Evolutionary conservation across 2,329 filamentous ascomycete genomes (phyloP), one percentile per base, ranked within the genome.

Genomic region (Onygena corvina): DNA sequence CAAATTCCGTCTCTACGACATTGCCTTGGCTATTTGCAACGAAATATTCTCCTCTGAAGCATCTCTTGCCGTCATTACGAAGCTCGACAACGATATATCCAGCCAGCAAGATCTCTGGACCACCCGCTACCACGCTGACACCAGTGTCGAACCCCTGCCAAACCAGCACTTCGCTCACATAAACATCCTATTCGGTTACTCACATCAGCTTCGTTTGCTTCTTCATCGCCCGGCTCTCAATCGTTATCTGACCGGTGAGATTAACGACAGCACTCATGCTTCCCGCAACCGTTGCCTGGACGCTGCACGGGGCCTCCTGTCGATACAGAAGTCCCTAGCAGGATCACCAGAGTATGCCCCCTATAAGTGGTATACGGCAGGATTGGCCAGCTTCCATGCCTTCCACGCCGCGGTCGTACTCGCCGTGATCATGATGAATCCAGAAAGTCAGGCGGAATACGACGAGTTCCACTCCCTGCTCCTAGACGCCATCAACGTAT

Each of bases 331-430:
- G 40, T 58, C 57, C 0, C 57, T 68, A 0, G 55, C 59, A 20
- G 61, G 64, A 36, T 57, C 59, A 1, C 52, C 61, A 1, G 51
- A 59, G 4, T 66, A 66, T 36, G 55, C 58, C 3, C 60, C 62
- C 1, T 69, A 67, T 50, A 64, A 59, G 52, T 69, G 67, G 67
- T 69, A 67, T 49, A 65, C 61, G 21, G 61, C 63, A 23, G 64
- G 64, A 2, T 52, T 66, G 2, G 66, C 65, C 4, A 66, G 64
- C 47, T 69, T 68, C 51, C 64, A 69, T 33, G 64, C 67, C 1
- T 68, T 69, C 50, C 65, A 68, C 38, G 66, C 64, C 1, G 65
- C 65, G 4, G 59, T 67, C 0, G 60, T 64, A 4, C 50, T 67
- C 1, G 57, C 59, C 4, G 51, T 58, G 2, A 58, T 61, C 14